Conservation (phyloP, 805 yeast genomes). For the Ogataea paradorogensis region DNA sequence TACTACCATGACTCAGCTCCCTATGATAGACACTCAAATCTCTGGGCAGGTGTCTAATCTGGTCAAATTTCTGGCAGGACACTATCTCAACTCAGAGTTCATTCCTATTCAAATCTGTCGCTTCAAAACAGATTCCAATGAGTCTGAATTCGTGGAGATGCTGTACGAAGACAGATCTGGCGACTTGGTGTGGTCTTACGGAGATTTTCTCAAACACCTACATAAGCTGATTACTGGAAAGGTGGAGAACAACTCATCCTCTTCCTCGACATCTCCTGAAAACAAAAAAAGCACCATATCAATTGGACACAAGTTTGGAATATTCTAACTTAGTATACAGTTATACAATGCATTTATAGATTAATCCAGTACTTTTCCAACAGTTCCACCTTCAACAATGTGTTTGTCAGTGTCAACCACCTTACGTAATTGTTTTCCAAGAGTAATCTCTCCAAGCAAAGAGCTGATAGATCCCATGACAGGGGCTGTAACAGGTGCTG, state of each 20-base stretch:
- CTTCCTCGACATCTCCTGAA: constrained; percentile 1
- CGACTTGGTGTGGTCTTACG: constrained; percentile 53
- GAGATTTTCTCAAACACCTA: constrained; percentile 64
- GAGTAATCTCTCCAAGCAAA: constrained; percentile 54
- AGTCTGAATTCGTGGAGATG: constrained; percentile 51
- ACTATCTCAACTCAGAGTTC: constrained; percentile 36
- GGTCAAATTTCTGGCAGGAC: constrained; percentile 50
- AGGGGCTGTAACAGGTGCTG: constrained; percentile 36
- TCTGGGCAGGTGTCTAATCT: constrained; percentile 66
- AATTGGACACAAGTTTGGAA: constrained; percentile 19
- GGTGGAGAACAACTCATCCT: constrained; percentile 29
- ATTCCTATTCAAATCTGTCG: constrained; percentile 59
- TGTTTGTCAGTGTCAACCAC: constrained; percentile 49
- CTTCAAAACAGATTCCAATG: constrained; percentile 60
- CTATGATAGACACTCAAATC: constrained; percentile 65
- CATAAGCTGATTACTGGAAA: constrained; percentile 62
- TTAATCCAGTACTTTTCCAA: constrained; percentile 46
- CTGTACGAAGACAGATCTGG: constrained; percentile 71
- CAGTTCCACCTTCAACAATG: constrained; percentile 43
- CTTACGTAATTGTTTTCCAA: constrained; percentile 49
- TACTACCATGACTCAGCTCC: constrained; percentile 56
- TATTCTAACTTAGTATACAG: constrained; percentile 14
- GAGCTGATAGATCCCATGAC: constrained; percentile 33
- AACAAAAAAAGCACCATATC: constrained; percentile 14
- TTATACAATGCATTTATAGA: constrained; percentile 8